Conservation (phyloP, 2,329 filamentous ascomycete genomes). For the Fusarium nanum region DNA sequence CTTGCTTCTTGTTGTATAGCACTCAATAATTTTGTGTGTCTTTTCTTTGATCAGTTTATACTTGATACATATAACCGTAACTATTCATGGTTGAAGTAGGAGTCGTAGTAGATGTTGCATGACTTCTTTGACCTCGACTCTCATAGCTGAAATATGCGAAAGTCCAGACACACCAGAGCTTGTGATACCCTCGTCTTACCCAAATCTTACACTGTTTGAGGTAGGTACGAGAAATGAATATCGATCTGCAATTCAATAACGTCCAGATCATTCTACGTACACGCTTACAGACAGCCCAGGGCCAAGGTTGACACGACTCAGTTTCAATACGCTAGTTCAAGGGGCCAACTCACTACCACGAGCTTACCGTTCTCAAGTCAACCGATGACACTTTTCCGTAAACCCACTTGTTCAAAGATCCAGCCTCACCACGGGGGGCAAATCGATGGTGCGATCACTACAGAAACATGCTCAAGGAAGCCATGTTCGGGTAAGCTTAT, state of each 20-base stretch:
- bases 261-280: neutral
- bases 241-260: neutral
- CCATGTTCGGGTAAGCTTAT: neutral
- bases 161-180: neutral
- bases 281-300: neutral
- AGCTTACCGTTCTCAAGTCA: neutral
- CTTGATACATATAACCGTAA: neutral
- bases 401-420: slow-evolving; percentile 8
- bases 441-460: slow-evolving; percentile 2
- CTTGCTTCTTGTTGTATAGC: neutral
- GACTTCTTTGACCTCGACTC: neutral
- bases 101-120: neutral
- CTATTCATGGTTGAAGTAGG: neutral
- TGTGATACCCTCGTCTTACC: neutral
- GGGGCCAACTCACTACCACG: slow-evolving; percentile 10
- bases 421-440: slow-evolving; percentile 2
- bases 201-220: neutral
- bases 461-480: slow-evolving; percentile 12
- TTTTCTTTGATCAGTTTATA: neutral
- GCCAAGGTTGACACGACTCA: slow-evolving; percentile 21
- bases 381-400: neutral
- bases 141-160: neutral
- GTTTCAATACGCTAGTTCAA: slow-evolving; percentile 17
- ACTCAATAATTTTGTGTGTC: neutral
- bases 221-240: neutral